Conservation (phyloP, 2,329 filamentous ascomycete genomes). For the Epichloe aotearoae region DNA sequence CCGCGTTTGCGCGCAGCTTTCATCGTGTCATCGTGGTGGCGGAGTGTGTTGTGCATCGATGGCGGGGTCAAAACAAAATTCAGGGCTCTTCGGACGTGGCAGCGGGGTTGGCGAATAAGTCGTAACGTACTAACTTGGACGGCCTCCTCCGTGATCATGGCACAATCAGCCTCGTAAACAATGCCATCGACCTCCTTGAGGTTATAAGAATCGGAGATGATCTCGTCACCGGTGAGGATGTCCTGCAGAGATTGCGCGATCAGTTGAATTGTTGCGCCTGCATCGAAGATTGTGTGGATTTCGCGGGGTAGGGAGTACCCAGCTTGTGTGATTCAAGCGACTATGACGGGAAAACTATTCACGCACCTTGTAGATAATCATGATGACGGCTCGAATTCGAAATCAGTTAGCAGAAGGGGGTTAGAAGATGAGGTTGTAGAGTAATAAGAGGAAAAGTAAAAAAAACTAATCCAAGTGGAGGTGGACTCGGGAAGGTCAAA, state of each 20-base stretch:
- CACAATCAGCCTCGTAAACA: slow-evolving; percentile 84
- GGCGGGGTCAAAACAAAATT: background rate
- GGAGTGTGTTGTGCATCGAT: background rate
- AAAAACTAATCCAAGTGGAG: background rate
- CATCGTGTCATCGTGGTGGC: background rate
- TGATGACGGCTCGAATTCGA: slow-evolving; percentile 35
- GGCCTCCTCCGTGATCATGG: slow-evolving; percentile 69
- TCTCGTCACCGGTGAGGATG: slow-evolving; percentile 78
- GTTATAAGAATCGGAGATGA: slow-evolving; percentile 90
- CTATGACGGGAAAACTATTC: background rate
- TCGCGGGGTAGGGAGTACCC: slow-evolving; percentile 5
- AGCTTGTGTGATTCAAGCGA: background rate
- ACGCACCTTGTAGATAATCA: slow-evolving; percentile 61
- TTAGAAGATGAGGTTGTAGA: slow-evolving; percentile 7
- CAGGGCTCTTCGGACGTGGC: background rate
- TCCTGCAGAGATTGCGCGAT: slow-evolving; percentile 47
- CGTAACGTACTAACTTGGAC: slow-evolving; percentile 55
- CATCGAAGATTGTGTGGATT: background rate
- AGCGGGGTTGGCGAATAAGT: background rate
- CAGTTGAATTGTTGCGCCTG: slow-evolving; percentile 6
- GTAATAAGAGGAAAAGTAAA: background rate
- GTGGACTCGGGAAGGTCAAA: background rate
- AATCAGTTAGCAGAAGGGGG: slow-evolving; percentile 8
- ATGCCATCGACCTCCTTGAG: slow-evolving; percentile 67
- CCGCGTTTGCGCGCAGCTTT: background rate